Conservation (phyloP, 2,329 filamentous ascomycete species). For the Aspergillus ustus region DNA sequence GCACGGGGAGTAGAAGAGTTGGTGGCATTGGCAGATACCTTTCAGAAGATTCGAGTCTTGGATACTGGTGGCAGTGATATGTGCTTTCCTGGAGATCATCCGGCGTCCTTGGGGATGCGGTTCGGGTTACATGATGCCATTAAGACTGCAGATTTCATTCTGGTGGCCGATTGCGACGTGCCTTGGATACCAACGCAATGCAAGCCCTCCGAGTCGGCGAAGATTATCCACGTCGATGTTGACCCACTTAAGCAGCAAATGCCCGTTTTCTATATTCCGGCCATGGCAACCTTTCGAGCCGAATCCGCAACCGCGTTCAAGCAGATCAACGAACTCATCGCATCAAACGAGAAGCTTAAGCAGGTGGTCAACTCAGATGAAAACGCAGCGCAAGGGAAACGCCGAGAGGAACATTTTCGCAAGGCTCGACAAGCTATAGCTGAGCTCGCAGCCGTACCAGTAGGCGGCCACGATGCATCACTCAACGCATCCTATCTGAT, state of each 20-base stretch:
- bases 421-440: slow-evolving; percentile 65
- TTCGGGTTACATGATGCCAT: slow-evolving; percentile 77
- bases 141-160: slow-evolving; percentile 77
- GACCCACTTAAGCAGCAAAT: slow-evolving; percentile 75
- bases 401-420: slow-evolving; percentile 62
- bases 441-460: slow-evolving; percentile 58
- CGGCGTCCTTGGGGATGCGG: slow-evolving; percentile 69
- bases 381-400: slow-evolving; percentile 55
- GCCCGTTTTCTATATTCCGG: slow-evolving; percentile 72
- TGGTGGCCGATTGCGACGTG: slow-evolving; percentile 87
- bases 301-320: slow-evolving; percentile 68
- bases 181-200: slow-evolving; percentile 88
- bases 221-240: slow-evolving; percentile 68
- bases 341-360: slow-evolving; percentile 49
- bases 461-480: slow-evolving; percentile 60
- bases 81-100: slow-evolving; percentile 54
- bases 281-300: slow-evolving; percentile 68
- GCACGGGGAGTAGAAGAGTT: slow-evolving; percentile 49
- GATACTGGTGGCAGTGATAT: slow-evolving; percentile 60
- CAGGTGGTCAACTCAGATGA: slow-evolving; percentile 48
- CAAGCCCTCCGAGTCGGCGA: slow-evolving; percentile 60
- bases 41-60: slow-evolving; percentile 55
- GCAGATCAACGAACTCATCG: slow-evolving; percentile 70
- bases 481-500: slow-evolving; percentile 66
- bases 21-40: slow-evolving; percentile 51